Base-by-base conservation (phyloP, 768 basidiomycete genomes). In the Coprinopsis strossmayeri region DNA sequence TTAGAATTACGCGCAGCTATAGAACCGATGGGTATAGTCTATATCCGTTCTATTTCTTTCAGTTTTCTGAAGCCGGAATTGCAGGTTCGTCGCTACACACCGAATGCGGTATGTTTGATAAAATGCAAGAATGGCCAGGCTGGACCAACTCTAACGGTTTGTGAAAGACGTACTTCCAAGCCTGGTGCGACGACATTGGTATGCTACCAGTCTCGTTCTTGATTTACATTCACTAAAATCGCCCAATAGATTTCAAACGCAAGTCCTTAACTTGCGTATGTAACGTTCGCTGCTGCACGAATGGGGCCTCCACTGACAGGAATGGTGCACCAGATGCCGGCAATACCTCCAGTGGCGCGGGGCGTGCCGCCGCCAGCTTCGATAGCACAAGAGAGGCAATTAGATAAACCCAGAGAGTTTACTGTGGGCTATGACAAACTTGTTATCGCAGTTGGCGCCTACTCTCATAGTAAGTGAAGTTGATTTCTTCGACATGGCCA, bases 371-470 rank as follows among this genome's bases (percentile, higher is more conserved):
- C n/a, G n/a, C n/a, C n/a, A n/a, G n/a, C n/a, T n/a, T n/a, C n/a
- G n/a, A n/a, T n/a, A n/a, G n/a, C n/a, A n/a, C n/a, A n/a, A n/a
- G n/a, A n/a, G n/a, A n/a, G n/a, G n/a, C n/a, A n/a, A n/a, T n/a
- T n/a, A n/a, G n/a, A n/a, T 15, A 24, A 43, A n/a, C n/a, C n/a
- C 25, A 54, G 38, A 24, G 64, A 71, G 5, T 91, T 87, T 61
- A 69, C 73, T 7, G 42, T 91, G 37, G 63, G 66, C 17, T 92
- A 87, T 58, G 90, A 93, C 64, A 89, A 87, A 60, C 73, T 93
- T 11, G 79, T 93, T 46, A 80, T 94, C 41, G 82, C 87, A 3
- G 89, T 90, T 1, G 91, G 91, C 1, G 85, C 87, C 39, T 92
- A 92, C 65, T 81, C 78, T 2, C 88, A 91, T 61, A 92, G 89